phyloP scores from a whole-genome alignment of 2,329 filamentous ascomycete genomes.

The Epichloe brachyelytri region DNA sequence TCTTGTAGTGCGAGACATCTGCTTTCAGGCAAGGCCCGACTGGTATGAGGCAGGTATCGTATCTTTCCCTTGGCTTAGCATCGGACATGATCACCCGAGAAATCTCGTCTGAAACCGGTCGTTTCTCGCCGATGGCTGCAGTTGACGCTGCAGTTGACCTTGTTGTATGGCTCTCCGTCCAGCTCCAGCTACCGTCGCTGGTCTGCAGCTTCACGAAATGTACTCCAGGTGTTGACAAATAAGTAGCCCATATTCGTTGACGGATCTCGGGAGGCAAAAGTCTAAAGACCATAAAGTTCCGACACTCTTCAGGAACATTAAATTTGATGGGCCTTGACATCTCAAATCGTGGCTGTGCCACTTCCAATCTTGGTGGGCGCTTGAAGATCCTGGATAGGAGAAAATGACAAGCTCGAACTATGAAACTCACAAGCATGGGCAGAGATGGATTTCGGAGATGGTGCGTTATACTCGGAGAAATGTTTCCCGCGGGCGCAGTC shows the following conservation, averaged over 20 bases:
- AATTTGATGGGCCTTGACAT: constrained; percentile 12
- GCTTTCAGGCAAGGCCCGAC: constrained; percentile 9
- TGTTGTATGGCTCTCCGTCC: constrained; percentile 7
- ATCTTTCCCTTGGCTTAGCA: constrained; percentile 8
- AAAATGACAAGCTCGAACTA: background rate
- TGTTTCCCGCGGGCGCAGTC: background rate
- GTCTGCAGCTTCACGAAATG: constrained; percentile 21
- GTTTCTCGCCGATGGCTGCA: constrained; percentile 3
- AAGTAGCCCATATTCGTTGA: constrained; percentile 20
- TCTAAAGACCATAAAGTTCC: constrained; percentile 18
- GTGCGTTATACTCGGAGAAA: background rate
- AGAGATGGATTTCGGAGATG: background rate
- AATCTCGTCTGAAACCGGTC: constrained; percentile 11
- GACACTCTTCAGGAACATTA: constrained; percentile 17
- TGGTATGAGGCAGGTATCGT: constrained; percentile 14
- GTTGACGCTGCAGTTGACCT: background rate
- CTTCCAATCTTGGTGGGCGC: background rate
- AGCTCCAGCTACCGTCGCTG: constrained; percentile 11
- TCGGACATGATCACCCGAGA: constrained; percentile 14
- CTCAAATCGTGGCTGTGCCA: background rate
- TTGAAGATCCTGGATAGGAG: background rate
- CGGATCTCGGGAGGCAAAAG: constrained; percentile 24
- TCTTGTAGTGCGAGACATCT: constrained; percentile 21
- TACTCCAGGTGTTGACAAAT: constrained; percentile 20
- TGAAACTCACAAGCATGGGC: background rate